Conservation (phyloP, 257 asterid genomes). For the Dorcoceras hygrometricum region DNA sequence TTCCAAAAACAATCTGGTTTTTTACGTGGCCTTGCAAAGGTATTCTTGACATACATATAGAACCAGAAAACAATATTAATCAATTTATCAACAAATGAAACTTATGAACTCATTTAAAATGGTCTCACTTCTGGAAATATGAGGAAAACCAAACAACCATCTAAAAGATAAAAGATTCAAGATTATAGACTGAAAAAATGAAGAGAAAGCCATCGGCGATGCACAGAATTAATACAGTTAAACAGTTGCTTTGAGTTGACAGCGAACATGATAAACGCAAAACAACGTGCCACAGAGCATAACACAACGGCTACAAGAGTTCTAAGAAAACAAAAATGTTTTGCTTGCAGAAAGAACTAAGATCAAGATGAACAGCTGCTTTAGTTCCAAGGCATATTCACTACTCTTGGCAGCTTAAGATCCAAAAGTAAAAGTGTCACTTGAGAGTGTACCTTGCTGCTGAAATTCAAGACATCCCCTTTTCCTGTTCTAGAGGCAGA, state of each 20-base stretch:
- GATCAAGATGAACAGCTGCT: not conserved
- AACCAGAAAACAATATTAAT: not conserved
- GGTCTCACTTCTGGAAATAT: not conserved
- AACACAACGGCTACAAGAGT: not conserved
- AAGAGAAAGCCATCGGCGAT: slow-evolving; percentile 1
- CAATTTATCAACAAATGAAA: not conserved
- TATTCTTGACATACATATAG: not conserved
- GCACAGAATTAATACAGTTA: slow-evolving; percentile 5
- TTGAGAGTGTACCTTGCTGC: slow-evolving; percentile 59
- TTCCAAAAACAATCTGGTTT: not conserved
- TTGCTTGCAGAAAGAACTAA: slow-evolving; percentile 4
- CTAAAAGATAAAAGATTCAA: not conserved
- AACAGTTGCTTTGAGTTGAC: slow-evolving; percentile 5
- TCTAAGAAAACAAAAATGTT: slow-evolving; percentile 4
- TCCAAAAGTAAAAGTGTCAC: slow-evolving; percentile 7
- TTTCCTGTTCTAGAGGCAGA: slow-evolving; percentile 58
- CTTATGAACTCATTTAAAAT: slow-evolving; percentile 5
- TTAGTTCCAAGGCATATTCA: slow-evolving; percentile 18
- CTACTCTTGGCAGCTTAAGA: not conserved
- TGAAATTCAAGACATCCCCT: slow-evolving; percentile 53
- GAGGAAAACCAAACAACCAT: slow-evolving; percentile 6
- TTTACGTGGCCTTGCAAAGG: not conserved
- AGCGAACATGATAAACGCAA: not conserved
- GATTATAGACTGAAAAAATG: slow-evolving; percentile 2
- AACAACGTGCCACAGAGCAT: not conserved